Evolutionary conservation across 1,284 basidiomycete genomes (phyloP), one percentile per base, ranked within the genome.

Genomic region (Austroboletus niveus): DNA sequence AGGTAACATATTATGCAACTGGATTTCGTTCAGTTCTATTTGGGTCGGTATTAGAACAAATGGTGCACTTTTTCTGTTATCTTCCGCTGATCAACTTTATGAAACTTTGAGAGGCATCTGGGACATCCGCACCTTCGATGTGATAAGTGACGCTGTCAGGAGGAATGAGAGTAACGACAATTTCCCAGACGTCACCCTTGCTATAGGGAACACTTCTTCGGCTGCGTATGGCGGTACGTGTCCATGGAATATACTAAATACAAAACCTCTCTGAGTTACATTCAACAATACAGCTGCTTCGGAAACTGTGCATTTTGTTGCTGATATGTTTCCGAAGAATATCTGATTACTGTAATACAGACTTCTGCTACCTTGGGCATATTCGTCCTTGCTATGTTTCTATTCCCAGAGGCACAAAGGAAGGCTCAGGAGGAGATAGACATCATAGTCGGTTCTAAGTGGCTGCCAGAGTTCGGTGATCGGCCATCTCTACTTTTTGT

Each of bases 361-460:
- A 79, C 76, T 7, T 69, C 75, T 1, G 73, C 72, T 7, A 71
- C 71, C 4, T 58, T 77, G 17, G 65, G 71, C 0, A 73, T 77
- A 0, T 80, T 81, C 55, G 54, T 81, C 20, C 69, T 79, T 32
- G 70, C 77, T 8, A 79, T 82, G 76, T 72, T 78, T 5, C 58
- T 79, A n/a, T 60, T 78, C 52, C 80, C 78, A 0, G 66, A 70
- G 5, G 66, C 72, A 2, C 79, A 79, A 54, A 52, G 42, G 14
- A 69, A 63, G 31, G 76, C 75, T 7, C 78, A 76, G 53, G 56
- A 54, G 29, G 80, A 82, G 58, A 67, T 82, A 43, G 72, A 77
- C 50, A 54, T 57, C 27, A 63, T 76, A 27, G 62, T 74, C 24
- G 74, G 74, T 8, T 46, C 48, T n/a, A 65, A 68, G 9, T 60